Base-by-base conservation (phyloP, 2,329 filamentous ascomycete species). In the Colletotrichum somersetense region DNA sequence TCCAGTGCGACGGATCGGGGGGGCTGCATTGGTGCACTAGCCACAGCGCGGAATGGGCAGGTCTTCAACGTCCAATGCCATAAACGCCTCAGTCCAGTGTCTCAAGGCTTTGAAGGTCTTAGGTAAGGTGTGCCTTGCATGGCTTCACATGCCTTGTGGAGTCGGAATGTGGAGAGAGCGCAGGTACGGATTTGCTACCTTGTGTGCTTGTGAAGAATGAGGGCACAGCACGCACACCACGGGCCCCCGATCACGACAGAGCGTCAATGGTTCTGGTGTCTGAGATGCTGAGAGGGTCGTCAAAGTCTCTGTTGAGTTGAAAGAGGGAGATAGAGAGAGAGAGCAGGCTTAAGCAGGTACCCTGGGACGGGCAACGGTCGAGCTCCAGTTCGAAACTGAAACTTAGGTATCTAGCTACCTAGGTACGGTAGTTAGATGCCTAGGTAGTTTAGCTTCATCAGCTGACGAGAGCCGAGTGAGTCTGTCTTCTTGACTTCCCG, bases 31-130 rank as follows among this genome's bases (percentile, higher is more conserved):
- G 35, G 33, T 52, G 66, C 66, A 72, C 59, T 59, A 72, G 70
- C 70, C 70, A 72, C 66, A 72, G 59, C 53, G 46, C 59, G 64
- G 53, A 61, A 69, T 56, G 59, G 14, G 59, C 59, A n/a, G 61
- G 30, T 33, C 58, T 11, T 52, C 35, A 16, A 23, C 35, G 44
- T 42, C 38, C 53, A 69, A 72, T 72, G 69, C 69, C 69, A 72
- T 72, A 52, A 69, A 69, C 66, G 65, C 69, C 66, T 72, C 58
- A 48, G 53, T 69, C 53, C n/a, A 58, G 44, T 35, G 53, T 26
- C 33, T 52, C 20, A 44, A 44, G 62, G 23, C 62, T 44, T 56
- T 56, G 50, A 55, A 44, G 62, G 44, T 35, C 38, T 63, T 61
- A 20, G 69, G 53, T 53, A 48, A 64, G 59, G 58, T 26, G 69